Evolutionary conservation across 2,329 filamentous ascomycete species (phyloP).

Genomic region (Aspergillus ochraceoroseus): DNA sequence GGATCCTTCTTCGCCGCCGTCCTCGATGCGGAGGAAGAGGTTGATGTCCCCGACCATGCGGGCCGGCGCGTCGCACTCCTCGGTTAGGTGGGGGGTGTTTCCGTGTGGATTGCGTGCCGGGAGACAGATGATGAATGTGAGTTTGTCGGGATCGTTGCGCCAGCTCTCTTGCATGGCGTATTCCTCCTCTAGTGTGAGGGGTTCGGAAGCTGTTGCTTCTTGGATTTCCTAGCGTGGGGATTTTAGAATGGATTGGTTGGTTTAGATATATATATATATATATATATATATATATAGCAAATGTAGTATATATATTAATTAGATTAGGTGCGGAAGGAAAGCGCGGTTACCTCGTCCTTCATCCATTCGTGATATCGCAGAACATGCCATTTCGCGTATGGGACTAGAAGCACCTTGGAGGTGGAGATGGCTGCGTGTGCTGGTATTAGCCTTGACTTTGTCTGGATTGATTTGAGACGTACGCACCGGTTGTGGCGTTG

Average conservation of each 20-base stretch:
- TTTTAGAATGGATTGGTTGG: too few species aligned
- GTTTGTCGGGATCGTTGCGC: constrained; percentile 74
- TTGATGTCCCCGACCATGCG: constrained; percentile 72
- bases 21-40: constrained; percentile 65
- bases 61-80: constrained; percentile 51
- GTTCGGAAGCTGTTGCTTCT: constrained; percentile 81
- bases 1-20: constrained; percentile 46
- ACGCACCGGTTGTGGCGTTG: constrained; percentile 34
- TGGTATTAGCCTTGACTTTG: neutral
- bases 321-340: neutral
- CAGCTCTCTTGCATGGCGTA: constrained; percentile 87
- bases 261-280: too few species aligned
- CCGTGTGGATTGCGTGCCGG: too few species aligned
- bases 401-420: constrained; percentile 66
- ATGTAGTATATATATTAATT: neutral
- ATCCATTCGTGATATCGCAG: constrained; percentile 84
- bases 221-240: constrained; percentile 58
- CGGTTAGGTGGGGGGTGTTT: constrained; percentile 18
- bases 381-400: constrained; percentile 79
- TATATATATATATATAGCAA: too few species aligned
- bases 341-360: constrained; percentile 72
- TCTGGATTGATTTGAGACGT: neutral
- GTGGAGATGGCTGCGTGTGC: constrained; percentile 59
- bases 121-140: constrained; percentile 82
- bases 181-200: constrained; percentile 72